These are phyloP conservation scores for Corylus americana DNA, from an alignment of 306 rosid species.

Conservation along the genomic window DNA sequence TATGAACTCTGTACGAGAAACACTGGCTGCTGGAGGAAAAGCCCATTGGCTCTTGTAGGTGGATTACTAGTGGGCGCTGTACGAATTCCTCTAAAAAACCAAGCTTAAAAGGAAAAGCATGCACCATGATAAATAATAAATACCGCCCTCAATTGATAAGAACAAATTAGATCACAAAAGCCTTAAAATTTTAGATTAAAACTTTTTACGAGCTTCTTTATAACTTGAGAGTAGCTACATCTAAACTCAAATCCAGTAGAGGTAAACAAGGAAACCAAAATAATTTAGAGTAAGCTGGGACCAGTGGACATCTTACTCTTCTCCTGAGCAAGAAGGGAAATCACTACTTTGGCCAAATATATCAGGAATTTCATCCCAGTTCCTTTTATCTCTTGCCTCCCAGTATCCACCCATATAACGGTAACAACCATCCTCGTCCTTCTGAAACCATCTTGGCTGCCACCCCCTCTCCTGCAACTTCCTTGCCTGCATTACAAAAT, in stretches of 20 bases:
- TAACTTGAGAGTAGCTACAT: conserved; percentile 38
- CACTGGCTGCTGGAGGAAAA: too few relatives aligned
- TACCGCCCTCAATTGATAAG: background rate
- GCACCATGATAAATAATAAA: background rate
- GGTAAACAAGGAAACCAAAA: background rate
- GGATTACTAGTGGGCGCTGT: background rate
- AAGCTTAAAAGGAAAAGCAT: background rate
- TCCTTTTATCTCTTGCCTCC: conserved; percentile 77
- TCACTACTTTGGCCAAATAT: conserved; percentile 76
- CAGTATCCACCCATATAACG: conserved; percentile 84
- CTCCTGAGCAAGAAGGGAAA: conserved; percentile 64
- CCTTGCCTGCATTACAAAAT: conserved; percentile 67
- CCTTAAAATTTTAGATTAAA: background rate
- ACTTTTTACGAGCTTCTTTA: conserved; percentile 20
- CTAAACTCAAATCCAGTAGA: conserved; percentile 33
- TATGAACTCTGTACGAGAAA: too few relatives aligned
- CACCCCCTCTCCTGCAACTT: conserved; percentile 98
- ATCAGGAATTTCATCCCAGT: conserved; percentile 82
- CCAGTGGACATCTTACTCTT: conserved; percentile 27
- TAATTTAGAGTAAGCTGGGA: conserved; percentile 23
- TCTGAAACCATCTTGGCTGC: conserved; percentile 95
- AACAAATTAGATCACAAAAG: background rate
- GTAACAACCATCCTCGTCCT: conserved; percentile 86
- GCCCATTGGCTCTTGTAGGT: too few relatives aligned
- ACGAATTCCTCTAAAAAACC: background rate